Percentiles rank a stretch among this genome's conserved stretches.
Evolutionary conservation across 306 rosid genomes (phyloP).

Genomic region (Betula pendula): DNA sequence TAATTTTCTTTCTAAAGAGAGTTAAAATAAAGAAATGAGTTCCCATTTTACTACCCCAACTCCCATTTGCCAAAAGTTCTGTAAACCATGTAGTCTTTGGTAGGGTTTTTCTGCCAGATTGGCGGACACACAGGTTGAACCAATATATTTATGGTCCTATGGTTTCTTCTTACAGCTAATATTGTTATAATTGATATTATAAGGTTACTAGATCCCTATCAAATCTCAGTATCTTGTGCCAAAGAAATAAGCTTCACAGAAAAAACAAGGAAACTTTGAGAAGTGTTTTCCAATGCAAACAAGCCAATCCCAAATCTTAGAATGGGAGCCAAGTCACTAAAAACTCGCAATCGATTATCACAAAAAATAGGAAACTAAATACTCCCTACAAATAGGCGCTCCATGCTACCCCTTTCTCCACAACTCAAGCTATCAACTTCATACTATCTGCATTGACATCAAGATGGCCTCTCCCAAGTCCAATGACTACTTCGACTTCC

Average conservation of each 20-base stretch:
- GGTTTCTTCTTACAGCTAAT: background rate
- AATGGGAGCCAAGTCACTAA: constrained; percentile 59
- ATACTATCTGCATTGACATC: background rate
- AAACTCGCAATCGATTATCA: constrained; percentile 19
- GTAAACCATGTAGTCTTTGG: too few relatives aligned
- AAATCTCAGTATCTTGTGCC: background rate
- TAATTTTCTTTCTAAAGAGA: too few relatives aligned
- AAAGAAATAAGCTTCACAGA: constrained; percentile 11
- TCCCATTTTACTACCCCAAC: too few relatives aligned
- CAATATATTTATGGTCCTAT: too few relatives aligned
- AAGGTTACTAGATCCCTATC: background rate
- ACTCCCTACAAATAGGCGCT: constrained; percentile 31
- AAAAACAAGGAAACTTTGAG: constrained; percentile 21
- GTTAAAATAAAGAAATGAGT: too few relatives aligned
- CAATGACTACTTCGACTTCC: constrained; percentile 33
- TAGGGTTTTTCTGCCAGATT: too few relatives aligned
- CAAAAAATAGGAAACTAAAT: constrained; percentile 17
- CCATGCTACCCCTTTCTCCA: constrained; percentile 18
- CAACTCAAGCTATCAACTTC: background rate
- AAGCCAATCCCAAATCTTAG: constrained; percentile 50
- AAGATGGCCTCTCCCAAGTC: constrained; percentile 47
- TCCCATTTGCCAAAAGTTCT: too few relatives aligned
- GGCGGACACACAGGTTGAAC: too few relatives aligned
- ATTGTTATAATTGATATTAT: background rate
- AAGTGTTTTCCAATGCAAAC: constrained; percentile 73